These are phyloP conservation scores for Erysimum pusillum DNA, from an alignment of 441 rosid genomes.

Conservation along the genomic window DNA sequence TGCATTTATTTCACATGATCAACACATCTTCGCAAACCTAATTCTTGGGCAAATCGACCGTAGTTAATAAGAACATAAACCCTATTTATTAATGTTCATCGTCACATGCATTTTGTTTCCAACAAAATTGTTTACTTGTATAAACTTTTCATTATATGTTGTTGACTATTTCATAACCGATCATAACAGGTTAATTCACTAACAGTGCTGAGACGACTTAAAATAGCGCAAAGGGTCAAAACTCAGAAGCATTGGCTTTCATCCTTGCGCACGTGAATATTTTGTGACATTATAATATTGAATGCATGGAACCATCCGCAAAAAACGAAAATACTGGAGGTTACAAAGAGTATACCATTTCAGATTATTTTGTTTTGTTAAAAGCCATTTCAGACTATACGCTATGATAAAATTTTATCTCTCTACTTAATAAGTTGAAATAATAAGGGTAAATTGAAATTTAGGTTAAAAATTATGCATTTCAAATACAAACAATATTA, in stretches of 20 bases:
- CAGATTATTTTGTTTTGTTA: not conserved
- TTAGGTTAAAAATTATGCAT: not conserved
- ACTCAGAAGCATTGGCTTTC: constrained; percentile 27
- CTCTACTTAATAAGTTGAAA: not conserved
- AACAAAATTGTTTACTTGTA: constrained; percentile 30
- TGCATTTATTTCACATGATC: constrained; percentile 48
- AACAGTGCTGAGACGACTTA: constrained; percentile 16
- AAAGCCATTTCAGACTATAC: not conserved
- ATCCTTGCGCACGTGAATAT: constrained; percentile 16
- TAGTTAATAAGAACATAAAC: constrained; percentile 45
- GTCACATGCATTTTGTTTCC: constrained; percentile 47
- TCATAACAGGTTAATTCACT: constrained; percentile 6
- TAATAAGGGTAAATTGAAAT: too few relatives aligned
- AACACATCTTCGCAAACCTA: constrained; percentile 48
- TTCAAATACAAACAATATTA: not conserved
- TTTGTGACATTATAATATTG: not conserved
- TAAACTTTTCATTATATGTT: constrained; percentile 20
- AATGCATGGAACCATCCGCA: constrained; percentile 10
- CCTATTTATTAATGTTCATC: constrained; percentile 48
- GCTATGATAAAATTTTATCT: not conserved
- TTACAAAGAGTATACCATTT: not conserved
- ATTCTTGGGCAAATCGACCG: constrained; percentile 48
- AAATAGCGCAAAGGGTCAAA: constrained; percentile 4
- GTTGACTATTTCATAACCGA: constrained; percentile 31
- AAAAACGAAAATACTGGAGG: not conserved